phyloP scores from a whole-genome alignment of 1,139 yeast species.

The Saccharomyces hybrid region DNA sequence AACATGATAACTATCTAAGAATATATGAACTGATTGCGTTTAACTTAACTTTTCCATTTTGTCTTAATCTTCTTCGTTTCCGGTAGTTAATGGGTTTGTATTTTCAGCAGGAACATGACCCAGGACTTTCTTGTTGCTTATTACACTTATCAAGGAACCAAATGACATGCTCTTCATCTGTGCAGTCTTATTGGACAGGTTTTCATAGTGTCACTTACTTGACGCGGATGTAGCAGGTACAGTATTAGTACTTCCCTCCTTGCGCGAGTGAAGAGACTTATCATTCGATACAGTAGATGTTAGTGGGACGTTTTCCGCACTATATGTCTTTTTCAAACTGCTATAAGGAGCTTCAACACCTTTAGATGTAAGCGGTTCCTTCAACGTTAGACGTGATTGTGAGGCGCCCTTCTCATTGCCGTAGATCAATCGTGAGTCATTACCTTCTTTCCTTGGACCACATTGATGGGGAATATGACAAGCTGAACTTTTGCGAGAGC shows the following conservation, averaged over 20 bases:
- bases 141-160: slow-evolving; percentile 32
- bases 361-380: background rate
- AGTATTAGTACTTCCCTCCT: slow-evolving; percentile 23
- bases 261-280: slow-evolving; percentile 11
- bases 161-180: slow-evolving; percentile 30
- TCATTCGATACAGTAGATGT: slow-evolving; percentile 3
- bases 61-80: slow-evolving; percentile 27
- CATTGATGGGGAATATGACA: background rate
- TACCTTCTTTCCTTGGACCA: slow-evolving; percentile 20
- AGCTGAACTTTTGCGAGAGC: background rate
- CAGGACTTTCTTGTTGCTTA: slow-evolving; percentile 27
- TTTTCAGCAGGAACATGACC: slow-evolving; percentile 7
- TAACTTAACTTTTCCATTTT: slow-evolving; percentile 13
- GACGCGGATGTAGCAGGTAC: slow-evolving; percentile 5
- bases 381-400: background rate
- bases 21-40: slow-evolving; percentile 7
- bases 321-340: slow-evolving; percentile 11
- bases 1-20: slow-evolving; percentile 3
- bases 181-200: slow-evolving; percentile 28
- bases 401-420: background rate
- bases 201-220: slow-evolving; percentile 11
- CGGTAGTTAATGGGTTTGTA: slow-evolving; percentile 4
- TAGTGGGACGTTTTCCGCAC: slow-evolving; percentile 17
- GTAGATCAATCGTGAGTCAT: slow-evolving; percentile 15
- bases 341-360: slow-evolving; percentile 8